phyloP scores from a whole-genome alignment of 257 asterid species.

The Agastache rugosa region DNA sequence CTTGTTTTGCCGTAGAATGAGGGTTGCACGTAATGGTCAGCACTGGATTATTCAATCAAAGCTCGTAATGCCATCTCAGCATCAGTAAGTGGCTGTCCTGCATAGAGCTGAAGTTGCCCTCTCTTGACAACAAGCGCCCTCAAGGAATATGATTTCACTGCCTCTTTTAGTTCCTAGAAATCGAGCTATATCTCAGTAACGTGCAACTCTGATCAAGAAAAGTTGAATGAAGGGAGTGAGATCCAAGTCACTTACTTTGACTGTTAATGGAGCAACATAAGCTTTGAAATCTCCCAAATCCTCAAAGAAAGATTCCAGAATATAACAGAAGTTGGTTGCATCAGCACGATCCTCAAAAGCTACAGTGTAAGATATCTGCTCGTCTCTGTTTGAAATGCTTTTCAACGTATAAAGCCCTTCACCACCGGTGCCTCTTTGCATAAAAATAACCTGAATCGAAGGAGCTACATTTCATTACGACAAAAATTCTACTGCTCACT shows the following conservation, averaged over 20 bases:
- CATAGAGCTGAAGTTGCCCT: constrained; percentile 83
- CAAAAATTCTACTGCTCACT: not conserved
- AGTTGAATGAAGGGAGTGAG: not conserved
- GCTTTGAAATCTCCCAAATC: constrained; percentile 68
- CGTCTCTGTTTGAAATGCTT: constrained; percentile 45
- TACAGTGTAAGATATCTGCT: constrained; percentile 58
- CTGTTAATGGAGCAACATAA: constrained; percentile 71
- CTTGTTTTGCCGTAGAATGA: not conserved
- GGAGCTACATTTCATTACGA: not conserved
- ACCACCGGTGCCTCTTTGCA: constrained; percentile 56
- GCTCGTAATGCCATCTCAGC: constrained; percentile 77
- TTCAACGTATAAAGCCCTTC: constrained; percentile 61
- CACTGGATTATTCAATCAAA: constrained; percentile 40
- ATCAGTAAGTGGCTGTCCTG: constrained; percentile 84
- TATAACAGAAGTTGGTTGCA: constrained; percentile 80
- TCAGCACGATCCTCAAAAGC: constrained; percentile 84
- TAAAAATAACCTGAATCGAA: constrained; percentile 61
- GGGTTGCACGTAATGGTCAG: not conserved
- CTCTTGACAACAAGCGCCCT: constrained; percentile 72
- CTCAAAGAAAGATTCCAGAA: constrained; percentile 70
- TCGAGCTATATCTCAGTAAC: constrained; percentile 9
- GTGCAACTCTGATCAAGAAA: not conserved
- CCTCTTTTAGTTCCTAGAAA: constrained; percentile 71
- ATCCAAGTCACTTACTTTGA: constrained; percentile 54
- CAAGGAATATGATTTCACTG: constrained; percentile 43